These are phyloP conservation scores for Kwoniella heveanensis DNA, from an alignment of 768 basidiomycete species.

Conservation along the genomic window DNA sequence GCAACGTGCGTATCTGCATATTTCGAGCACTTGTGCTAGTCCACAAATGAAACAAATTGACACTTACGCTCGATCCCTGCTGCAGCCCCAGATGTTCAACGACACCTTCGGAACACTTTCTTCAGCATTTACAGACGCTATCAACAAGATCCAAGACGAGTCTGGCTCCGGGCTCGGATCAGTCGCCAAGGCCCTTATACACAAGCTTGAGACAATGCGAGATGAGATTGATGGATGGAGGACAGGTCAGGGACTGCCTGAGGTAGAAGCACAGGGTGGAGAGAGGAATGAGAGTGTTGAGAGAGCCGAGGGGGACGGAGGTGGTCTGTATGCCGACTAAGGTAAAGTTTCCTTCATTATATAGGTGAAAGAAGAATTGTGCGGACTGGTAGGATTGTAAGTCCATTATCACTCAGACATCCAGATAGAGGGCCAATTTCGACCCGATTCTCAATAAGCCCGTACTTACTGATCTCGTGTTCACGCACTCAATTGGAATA, in stretches of 20 bases:
- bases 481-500: too few relatives aligned
- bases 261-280: slow-evolving; percentile 31
- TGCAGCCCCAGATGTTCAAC: slow-evolving; percentile 47
- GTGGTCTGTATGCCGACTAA: slow-evolving; percentile 42
- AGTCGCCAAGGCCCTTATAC: slow-evolving; percentile 44
- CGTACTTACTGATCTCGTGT: too few relatives aligned
- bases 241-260: slow-evolving; percentile 37
- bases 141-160: slow-evolving; percentile 52
- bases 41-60: too few relatives aligned
- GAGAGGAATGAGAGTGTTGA: slow-evolving; percentile 42
- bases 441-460: too few relatives aligned
- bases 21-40: too few relatives aligned
- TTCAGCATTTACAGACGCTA: slow-evolving; percentile 46
- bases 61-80: too few relatives aligned
- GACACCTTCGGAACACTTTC: slow-evolving; percentile 50
- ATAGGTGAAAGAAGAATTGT: not conserved
- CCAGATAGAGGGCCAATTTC: too few relatives aligned
- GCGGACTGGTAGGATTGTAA: too few relatives aligned
- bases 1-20: slow-evolving; percentile 38
- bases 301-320: slow-evolving; percentile 35
- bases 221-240: slow-evolving; percentile 52
- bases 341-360: too few relatives aligned
- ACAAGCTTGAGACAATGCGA: slow-evolving; percentile 46
- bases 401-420: too few relatives aligned
- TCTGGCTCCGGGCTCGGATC: slow-evolving; percentile 40